Base-by-base conservation (phyloP, 192 early-diverging fungal species). In the Funneliformis geosporum region DNA sequence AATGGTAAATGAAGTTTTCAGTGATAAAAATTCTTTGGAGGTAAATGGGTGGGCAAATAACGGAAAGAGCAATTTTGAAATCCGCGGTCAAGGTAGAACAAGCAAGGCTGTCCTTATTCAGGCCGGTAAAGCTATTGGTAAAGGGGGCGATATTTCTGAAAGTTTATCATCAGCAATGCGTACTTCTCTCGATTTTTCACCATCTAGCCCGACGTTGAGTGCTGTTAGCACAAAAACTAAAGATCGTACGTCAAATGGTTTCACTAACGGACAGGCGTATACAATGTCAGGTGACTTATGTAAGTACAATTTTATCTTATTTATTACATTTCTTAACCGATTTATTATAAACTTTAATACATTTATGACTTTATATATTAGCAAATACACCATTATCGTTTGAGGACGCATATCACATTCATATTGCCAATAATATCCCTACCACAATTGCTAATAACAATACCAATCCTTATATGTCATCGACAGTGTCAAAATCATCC, bases 381-480 rank as follows among this genome's bases (percentile, higher is more conserved):
- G 76, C 80, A 6, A 80, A 78, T 5, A 82, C 87, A 40, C 83
- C 86, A 12, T 60, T 89, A 14, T 90, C 89, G 0, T 90, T 90
- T 85, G 89, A 90, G 79, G 89, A 90, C 72, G 89, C 89, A 5
- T 87, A 86, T 61, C 66, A 87, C 65, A 87, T 90, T 47, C 85
- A 83, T 38, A 69, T 80, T 60, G 80, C 79, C 40, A 80, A 82
- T 61, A 81, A 76, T 25, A 82, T 81, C 2, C 77, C 81, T 62
- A 80, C 82, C 21, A 82, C 79, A 0, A 75, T 82, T 0, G 70
- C 79, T 7, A 74, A 46, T 40, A 25, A 28, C 21, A 38, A 5
- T 59, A 43, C 60, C 39, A 23, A 60, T 28, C 38, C 59, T 21
- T 42, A 62, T 28, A 39, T 11, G 5, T 18, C 75, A 16, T 59